Evolutionary conservation across 1,284 basidiomycete species (phyloP).

Genomic region (Takashimella koratensis): DNA sequence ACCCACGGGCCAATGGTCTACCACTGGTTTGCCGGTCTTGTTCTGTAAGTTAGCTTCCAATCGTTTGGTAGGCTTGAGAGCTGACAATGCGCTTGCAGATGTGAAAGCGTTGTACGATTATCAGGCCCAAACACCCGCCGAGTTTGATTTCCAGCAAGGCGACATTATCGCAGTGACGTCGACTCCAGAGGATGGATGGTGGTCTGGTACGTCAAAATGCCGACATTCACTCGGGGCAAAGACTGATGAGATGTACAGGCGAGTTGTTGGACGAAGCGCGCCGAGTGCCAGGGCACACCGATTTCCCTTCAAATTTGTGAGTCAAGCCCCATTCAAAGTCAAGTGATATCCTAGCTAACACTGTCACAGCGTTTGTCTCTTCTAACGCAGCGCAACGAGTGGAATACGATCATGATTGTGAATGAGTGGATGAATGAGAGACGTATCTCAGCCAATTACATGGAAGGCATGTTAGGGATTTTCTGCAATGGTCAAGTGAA

Average conservation of each 20-base stretch:
- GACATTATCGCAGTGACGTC: conserved; percentile 90
- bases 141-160: conserved; percentile 80
- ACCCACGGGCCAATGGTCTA: conserved; percentile 49
- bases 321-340: conserved; percentile 13
- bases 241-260: conserved; percentile 21
- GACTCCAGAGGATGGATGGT: conserved; percentile 92
- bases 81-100: conserved; percentile 18
- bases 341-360: background rate
- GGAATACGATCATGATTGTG: too few species aligned
- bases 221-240: too few species aligned
- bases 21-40: conserved; percentile 43
- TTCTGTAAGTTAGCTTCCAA: conserved; percentile 40
- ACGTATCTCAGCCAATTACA: too few species aligned
- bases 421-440: too few species aligned
- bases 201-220: too few species aligned
- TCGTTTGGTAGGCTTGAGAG: background rate
- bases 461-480: too few species aligned
- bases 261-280: conserved; percentile 75
- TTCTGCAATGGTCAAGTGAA: too few species aligned
- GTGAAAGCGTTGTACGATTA: conserved; percentile 94
- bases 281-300: conserved; percentile 69
- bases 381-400: too few species aligned
- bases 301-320: conserved; percentile 87
- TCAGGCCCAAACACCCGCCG: conserved; percentile 59
- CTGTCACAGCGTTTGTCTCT: background rate